Evolutionary conservation across 2,329 filamentous ascomycete genomes (phyloP), one percentile per base, ranked within the genome.

Genomic region (Apiospora saccharicola): DNA sequence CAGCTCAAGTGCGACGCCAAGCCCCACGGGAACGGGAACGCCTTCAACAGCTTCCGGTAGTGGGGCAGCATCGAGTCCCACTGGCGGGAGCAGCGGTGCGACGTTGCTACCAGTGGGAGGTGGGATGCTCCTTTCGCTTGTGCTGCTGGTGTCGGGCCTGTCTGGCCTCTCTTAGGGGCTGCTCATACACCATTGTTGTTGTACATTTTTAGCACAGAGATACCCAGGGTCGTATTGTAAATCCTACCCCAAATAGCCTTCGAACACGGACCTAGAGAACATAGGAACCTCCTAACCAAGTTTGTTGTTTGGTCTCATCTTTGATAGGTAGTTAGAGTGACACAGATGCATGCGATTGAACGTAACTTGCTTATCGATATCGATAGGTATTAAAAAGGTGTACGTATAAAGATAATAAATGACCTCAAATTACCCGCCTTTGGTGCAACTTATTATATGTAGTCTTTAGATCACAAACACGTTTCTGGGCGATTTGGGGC

Each of bases 1-100:
- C 37, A 68, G 64, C 37, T 68, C 64, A 19, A 49, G 46, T 68
- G 49, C 30, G 24, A 41, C 51, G 44, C 34, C 69, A n/a, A 64
- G n/a, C 41, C 41, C 49, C 37, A 30, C 67, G 30, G 14, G 41
- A 7, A 70, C 69, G 37, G 47, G 49, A 37, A 30, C 37, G n/a
- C 34, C 69, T n/a, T 49, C 51, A 4, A n/a, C 44, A 16, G 16
- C 51, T 44, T 4, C 19, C 51, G 47, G 34, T 7, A 34, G 57
- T 34, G 57, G 34, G 8, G 30, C 34, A 64, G n/a, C 34, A 22
- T 64, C 57, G 19, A 64, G 57, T 10, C 30, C 57, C 22, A 37
- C 57, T 5, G 57, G 57, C 19, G 57, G 57, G n/a, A 64, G 57
- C 57, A 34, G 57, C 4, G 34, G 57, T n/a, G 57, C 57, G 57